These are phyloP conservation scores for Lunasporangiospora selenospora DNA, from an alignment of 192 early-diverging fungal genomes.

Conservation along the genomic window DNA sequence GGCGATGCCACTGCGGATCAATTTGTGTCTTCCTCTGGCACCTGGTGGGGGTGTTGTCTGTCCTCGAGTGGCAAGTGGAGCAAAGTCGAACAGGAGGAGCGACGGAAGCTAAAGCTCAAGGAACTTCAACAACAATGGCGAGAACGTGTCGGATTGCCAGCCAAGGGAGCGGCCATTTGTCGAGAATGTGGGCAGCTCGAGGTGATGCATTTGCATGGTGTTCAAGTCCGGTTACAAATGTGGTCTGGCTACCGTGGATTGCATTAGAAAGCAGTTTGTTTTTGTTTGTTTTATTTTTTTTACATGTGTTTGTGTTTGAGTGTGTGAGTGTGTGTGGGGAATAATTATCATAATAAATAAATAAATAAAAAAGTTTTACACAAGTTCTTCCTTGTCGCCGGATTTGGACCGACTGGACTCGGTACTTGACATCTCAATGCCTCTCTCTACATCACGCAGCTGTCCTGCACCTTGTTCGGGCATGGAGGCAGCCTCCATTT, in stretches of 20 bases:
- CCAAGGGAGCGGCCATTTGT: constrained; percentile 20
- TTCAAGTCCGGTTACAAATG: constrained; percentile 20
- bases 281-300: no score
- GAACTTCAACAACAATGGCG: constrained; percentile 32
- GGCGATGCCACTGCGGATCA: constrained; percentile 18
- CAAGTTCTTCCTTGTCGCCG: no score
- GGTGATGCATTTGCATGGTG: constrained; percentile 41
- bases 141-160: constrained; percentile 20
- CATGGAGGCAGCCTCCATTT: no score
- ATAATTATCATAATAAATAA: no score
- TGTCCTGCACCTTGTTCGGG: no score
- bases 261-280: no score
- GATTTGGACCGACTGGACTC: no score
- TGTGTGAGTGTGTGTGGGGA: no score
- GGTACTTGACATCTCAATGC: no score
- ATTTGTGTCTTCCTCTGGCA: neutral
- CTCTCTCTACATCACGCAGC: no score
- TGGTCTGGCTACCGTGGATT: constrained; percentile 38
- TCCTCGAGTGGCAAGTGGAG: neutral
- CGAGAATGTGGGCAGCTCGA: constrained; percentile 31
- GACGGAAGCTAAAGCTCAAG: constrained; percentile 12
- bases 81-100: constrained; percentile 16
- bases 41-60: constrained; percentile 2
- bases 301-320: no score
- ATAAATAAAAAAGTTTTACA: no score